These are phyloP conservation scores for Fusarium stilboides DNA, from an alignment of 2,329 filamentous ascomycete genomes.

Conservation along the genomic window DNA sequence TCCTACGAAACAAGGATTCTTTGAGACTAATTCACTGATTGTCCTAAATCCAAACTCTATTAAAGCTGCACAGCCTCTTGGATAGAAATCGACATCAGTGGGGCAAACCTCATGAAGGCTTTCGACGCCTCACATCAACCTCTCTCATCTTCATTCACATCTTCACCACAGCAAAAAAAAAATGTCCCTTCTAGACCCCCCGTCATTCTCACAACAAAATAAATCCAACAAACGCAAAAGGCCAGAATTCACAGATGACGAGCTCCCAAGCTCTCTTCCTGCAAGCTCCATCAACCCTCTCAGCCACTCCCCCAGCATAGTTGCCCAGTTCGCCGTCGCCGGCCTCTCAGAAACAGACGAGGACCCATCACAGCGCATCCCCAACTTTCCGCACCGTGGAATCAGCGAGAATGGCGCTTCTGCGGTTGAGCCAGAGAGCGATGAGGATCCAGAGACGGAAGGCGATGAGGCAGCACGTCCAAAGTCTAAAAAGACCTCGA, in stretches of 20 bases:
- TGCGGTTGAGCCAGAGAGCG: conserved; percentile 38
- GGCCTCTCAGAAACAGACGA: conserved; percentile 65
- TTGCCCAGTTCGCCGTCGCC: conserved; percentile 68
- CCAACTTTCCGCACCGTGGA: conserved; percentile 68
- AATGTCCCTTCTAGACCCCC: conserved; percentile 44
- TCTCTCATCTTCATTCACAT: conserved; percentile 5
- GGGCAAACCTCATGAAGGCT: conserved; percentile 27
- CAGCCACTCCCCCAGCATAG: conserved; percentile 67
- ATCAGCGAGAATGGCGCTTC: conserved; percentile 20
- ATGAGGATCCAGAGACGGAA: conserved; percentile 41
- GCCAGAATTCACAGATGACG: neutral
- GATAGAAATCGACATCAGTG: conserved; percentile 17
- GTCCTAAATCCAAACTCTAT: neutral
- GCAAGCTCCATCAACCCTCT: conserved; percentile 66
- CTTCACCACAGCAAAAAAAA: conserved; percentile 10
- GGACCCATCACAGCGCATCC: conserved; percentile 56
- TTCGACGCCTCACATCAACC: conserved; percentile 16
- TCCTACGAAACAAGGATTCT: neutral
- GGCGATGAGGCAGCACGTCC: conserved; percentile 19
- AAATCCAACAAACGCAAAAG: conserved; percentile 46
- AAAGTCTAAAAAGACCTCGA: conserved; percentile 30
- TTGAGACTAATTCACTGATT: neutral
- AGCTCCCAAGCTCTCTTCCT: conserved; percentile 48
- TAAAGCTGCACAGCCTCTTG: neutral
- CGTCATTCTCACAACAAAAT: conserved; percentile 36